phyloP scores from a whole-genome alignment of 2,329 filamentous ascomycete species.

The Colletotrichum sublineola region DNA sequence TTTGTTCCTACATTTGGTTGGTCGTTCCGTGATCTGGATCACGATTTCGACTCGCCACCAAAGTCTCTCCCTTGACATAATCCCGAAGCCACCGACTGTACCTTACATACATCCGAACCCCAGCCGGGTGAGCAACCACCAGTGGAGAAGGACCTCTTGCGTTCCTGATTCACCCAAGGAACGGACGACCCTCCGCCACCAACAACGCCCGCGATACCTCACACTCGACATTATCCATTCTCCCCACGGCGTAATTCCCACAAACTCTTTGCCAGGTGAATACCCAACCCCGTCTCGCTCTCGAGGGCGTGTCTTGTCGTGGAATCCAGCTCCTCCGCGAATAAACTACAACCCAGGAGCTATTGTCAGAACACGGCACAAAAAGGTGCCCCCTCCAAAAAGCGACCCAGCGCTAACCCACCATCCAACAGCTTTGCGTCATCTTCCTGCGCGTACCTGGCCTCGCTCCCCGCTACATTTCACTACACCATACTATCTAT shows the following conservation, averaged over 20 bases:
- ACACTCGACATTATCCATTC: conserved; percentile 9
- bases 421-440: conserved; percentile 39
- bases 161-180: conserved; percentile 37
- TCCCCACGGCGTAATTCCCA: neutral
- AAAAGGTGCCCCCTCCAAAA: conserved; percentile 18
- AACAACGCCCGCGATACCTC: conserved; percentile 19
- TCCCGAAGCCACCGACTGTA: neutral
- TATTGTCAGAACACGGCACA: conserved; percentile 13
- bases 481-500: neutral
- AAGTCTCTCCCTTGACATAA: conserved; percentile 28
- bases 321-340: conserved; percentile 16
- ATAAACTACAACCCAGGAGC: neutral
- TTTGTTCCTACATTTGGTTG: neutral
- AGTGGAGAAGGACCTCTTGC: conserved; percentile 16
- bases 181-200: conserved; percentile 35
- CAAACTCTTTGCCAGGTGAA: conserved; percentile 10
- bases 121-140: conserved; percentile 11
- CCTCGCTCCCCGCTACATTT: neutral
- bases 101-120: conserved; percentile 13
- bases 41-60: conserved; percentile 13
- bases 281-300: neutral
- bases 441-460: conserved; percentile 23
- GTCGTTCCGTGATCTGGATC: conserved; percentile 34
- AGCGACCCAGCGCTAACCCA: conserved; percentile 33
- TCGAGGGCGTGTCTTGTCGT: conserved; percentile 8